phyloP scores from a whole-genome alignment of 345 rosid species.

The Camelina hispida region DNA sequence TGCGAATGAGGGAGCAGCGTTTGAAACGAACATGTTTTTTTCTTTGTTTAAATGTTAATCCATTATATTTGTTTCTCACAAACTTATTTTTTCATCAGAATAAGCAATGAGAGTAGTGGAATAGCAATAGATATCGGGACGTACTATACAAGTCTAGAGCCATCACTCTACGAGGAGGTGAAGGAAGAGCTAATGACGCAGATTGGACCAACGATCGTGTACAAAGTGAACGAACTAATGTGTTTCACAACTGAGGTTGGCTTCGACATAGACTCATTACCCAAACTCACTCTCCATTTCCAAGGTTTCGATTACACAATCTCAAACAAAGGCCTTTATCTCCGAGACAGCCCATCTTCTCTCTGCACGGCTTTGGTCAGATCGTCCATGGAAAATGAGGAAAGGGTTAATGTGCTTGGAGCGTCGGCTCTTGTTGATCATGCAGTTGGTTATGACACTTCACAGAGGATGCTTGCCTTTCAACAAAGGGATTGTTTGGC shows the following conservation, averaged over 20 bases:
- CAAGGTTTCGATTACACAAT: slow-evolving; percentile 38
- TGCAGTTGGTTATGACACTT: slow-evolving; percentile 41
- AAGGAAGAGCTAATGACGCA: slow-evolving; percentile 34
- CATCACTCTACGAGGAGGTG: slow-evolving; percentile 38
- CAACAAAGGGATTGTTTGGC: slow-evolving; percentile 43
- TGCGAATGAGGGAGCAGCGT: not conserved
- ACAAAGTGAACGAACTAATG: slow-evolving; percentile 39
- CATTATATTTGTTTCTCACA: not conserved
- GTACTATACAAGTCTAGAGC: slow-evolving; percentile 40
- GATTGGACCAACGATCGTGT: slow-evolving; percentile 40
- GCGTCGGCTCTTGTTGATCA: slow-evolving; percentile 43
- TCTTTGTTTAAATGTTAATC: not conserved
- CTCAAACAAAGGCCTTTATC: slow-evolving; percentile 44
- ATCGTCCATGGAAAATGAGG: slow-evolving; percentile 32
- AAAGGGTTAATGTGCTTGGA: slow-evolving; percentile 38
- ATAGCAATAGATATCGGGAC: slow-evolving; percentile 44
- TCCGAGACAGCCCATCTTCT: slow-evolving; percentile 39
- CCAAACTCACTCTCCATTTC: slow-evolving; percentile 36
- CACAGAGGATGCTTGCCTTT: slow-evolving; percentile 33
- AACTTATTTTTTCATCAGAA: not conserved
- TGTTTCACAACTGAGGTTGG: slow-evolving; percentile 38
- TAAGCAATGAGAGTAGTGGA: slow-evolving; percentile 30
- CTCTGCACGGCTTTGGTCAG: slow-evolving; percentile 41
- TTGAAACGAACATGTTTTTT: not conserved
- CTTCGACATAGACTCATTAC: slow-evolving; percentile 40